A percentile compares a stretch with the other conserved stretches of the same genome.
phyloP scores from a whole-genome alignment of 805 yeast species.

The Ogataea dorogensis region DNA sequence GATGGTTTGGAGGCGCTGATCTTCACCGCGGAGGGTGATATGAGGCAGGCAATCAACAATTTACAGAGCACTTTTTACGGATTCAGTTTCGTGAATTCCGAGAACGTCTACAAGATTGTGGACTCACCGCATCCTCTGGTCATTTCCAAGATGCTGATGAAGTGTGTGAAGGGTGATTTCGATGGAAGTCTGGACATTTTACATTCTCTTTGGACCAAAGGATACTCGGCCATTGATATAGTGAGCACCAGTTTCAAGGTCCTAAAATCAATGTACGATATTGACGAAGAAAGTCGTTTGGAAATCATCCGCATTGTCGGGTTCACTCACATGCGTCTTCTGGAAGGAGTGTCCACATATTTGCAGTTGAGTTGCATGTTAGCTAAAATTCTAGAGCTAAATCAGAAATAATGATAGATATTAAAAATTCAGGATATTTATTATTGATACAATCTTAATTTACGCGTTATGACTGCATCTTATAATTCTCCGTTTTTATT shows the following conservation, averaged over 20 bases:
- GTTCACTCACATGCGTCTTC: constrained; percentile 82
- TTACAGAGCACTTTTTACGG: constrained; percentile 94
- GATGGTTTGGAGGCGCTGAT: constrained; percentile 92
- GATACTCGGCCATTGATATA: constrained; percentile 91
- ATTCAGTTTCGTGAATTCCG: constrained; percentile 84
- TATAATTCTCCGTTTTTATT: constrained; percentile 3
- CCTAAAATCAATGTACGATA: constrained; percentile 66
- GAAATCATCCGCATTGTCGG: constrained; percentile 87
- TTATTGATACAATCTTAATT: constrained; percentile 4
- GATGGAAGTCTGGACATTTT: constrained; percentile 67
- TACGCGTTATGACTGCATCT: constrained; percentile 10
- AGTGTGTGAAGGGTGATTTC: constrained; percentile 34
- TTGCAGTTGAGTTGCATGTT: constrained; percentile 83
- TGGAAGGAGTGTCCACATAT: constrained; percentile 90
- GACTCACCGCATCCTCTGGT: constrained; percentile 95
- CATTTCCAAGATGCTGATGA: constrained; percentile 65
- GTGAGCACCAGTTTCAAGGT: constrained; percentile 89
- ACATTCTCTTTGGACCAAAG: constrained; percentile 77
- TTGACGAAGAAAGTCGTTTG: constrained; percentile 66
- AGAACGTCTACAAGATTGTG: constrained; percentile 91
- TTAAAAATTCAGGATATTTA: constrained; percentile 1
- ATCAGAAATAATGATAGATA: constrained; percentile 2
- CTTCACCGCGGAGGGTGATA: constrained; percentile 96
- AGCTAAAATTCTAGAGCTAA: constrained; percentile 44
- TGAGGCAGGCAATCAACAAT: constrained; percentile 97